Conservation (phyloP, 2,329 filamentous ascomycete genomes). For the Herpotrichia juniperi region DNA sequence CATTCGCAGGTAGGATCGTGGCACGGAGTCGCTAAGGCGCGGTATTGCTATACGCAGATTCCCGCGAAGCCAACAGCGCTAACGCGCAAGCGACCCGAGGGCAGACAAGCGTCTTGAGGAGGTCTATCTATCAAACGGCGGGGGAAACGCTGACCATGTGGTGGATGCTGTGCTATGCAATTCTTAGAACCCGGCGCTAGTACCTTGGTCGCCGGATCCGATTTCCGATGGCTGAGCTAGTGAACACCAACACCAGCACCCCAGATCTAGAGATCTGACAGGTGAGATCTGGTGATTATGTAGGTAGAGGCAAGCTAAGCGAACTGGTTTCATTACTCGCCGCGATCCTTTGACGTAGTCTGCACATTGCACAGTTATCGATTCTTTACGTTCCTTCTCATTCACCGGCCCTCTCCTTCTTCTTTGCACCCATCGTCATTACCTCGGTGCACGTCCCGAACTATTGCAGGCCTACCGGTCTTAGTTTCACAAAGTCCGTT, state of each 20-base stretch:
- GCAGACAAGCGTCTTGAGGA: not conserved
- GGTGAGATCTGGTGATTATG: not conserved
- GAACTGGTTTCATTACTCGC: not conserved
- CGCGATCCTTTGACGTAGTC: not conserved
- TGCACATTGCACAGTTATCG: not conserved
- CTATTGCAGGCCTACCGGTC: not conserved
- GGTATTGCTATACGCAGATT: not conserved
- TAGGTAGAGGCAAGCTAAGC: not conserved
- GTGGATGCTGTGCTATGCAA: conserved; percentile 9
- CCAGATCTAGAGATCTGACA: conserved; percentile 14
- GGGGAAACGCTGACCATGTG: conserved; percentile 3
- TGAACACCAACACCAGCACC: conserved; percentile 16
- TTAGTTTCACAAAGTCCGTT: not conserved
- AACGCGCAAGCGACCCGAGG: not conserved
- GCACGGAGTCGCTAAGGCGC: not conserved
- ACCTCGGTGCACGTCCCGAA: no score
- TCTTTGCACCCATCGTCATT: no score
- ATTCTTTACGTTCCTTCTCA: no score
- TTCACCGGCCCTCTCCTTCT: not conserved
- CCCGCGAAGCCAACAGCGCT: not conserved
- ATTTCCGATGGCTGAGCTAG: conserved; percentile 18
- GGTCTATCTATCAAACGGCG: not conserved
- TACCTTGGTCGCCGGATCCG: conserved; percentile 17
- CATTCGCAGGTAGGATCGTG: not conserved
- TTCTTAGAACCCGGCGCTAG: conserved; percentile 16